Evolutionary conservation across 441 rosid genomes (phyloP).

Genomic region (Manihot esculenta): DNA sequence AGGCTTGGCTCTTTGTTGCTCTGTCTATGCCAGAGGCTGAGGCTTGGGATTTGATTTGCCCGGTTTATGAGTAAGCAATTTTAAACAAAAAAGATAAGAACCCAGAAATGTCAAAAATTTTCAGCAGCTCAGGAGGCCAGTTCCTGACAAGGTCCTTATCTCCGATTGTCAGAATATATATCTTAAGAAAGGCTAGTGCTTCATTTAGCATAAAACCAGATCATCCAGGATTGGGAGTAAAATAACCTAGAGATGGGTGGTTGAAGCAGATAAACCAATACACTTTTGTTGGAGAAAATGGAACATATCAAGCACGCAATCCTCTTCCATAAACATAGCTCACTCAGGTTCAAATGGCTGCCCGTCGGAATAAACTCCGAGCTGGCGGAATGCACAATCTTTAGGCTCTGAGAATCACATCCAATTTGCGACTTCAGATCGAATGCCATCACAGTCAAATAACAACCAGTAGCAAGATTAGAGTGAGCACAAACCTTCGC

Average conservation of each 20-base stretch:
- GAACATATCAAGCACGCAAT: conserved; percentile 77
- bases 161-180: not conserved
- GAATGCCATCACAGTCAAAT: too few relatives aligned
- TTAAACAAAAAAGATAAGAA: not conserved
- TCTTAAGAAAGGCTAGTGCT: not conserved
- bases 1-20: not conserved
- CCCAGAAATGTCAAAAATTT: not conserved
- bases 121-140: conserved; percentile 66
- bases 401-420: too few relatives aligned
- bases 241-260: conserved; percentile 68
- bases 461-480: too few relatives aligned
- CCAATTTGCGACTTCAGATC: too few relatives aligned
- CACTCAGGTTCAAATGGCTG: conserved; percentile 66
- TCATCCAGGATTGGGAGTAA: conserved; percentile 9
- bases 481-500: too few relatives aligned
- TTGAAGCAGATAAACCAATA: conserved; percentile 95
- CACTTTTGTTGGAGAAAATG: conserved; percentile 70
- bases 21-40: not conserved
- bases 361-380: conserved; percentile 61
- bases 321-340: conserved; percentile 80
- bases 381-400: conserved; percentile 73
- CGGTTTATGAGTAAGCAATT: not conserved
- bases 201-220: not conserved
- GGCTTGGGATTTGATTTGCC: not conserved
- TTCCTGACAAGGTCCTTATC: conserved; percentile 46